phyloP scores from a whole-genome alignment of 176 grass and related monocot genomes.

The Rhipidocladum racemiflorum region DNA sequence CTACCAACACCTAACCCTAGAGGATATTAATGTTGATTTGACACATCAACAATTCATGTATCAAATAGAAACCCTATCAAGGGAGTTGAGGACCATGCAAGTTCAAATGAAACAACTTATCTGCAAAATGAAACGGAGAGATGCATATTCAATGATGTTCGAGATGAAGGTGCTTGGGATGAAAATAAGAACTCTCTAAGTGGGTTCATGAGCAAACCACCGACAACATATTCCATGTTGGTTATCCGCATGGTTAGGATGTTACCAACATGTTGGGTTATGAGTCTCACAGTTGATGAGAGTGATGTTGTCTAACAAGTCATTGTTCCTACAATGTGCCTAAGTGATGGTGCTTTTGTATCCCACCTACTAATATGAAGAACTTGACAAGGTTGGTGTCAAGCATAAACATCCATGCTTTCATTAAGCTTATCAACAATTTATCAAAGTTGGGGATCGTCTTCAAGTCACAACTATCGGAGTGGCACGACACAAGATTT shows the following conservation, averaged over 20 bases:
- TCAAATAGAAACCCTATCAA: neutral
- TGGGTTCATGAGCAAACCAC: neutral
- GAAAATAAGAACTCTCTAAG: slow-evolving; percentile 1
- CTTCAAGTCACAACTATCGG: slow-evolving; percentile 6
- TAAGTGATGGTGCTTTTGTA: slow-evolving; percentile 17
- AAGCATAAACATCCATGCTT: neutral
- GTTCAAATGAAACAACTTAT: neutral
- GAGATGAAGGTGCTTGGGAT: neutral
- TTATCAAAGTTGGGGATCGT: neutral
- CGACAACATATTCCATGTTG: neutral
- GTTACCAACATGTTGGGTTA: neutral
- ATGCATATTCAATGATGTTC: neutral
- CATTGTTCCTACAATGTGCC: neutral
- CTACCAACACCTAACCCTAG: neutral
- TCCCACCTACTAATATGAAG: neutral
- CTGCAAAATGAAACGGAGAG: neutral
- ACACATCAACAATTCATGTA: neutral
- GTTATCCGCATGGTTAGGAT: neutral
- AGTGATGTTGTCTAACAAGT: neutral
- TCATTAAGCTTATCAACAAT: neutral
- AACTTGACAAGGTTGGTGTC: neutral
- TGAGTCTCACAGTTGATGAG: neutral
- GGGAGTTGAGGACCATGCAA: neutral
- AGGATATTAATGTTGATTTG: neutral
- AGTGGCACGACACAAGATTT: neutral